These are phyloP conservation scores for Syzygium aqueum DNA, from an alignment of 345 rosid genomes.

Conservation along the genomic window DNA sequence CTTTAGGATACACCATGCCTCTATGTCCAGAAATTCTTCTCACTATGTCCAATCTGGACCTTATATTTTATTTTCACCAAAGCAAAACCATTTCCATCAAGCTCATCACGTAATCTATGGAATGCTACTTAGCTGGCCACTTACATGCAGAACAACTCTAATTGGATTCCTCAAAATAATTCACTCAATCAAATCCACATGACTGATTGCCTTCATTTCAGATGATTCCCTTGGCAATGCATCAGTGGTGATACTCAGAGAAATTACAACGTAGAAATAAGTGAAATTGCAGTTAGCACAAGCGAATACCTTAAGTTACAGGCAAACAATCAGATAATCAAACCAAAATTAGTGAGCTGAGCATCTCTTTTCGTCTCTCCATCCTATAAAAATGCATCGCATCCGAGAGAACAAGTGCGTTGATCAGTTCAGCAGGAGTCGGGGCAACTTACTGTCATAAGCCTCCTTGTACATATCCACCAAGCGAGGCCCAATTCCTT, in stretches of 20 bases:
- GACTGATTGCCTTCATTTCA: background rate
- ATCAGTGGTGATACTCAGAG: background rate
- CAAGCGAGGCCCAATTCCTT: conserved; percentile 79
- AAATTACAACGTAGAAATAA: background rate
- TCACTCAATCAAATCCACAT: background rate
- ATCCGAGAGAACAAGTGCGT: background rate
- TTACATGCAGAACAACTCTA: background rate
- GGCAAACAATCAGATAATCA: background rate
- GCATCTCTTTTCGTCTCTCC: background rate
- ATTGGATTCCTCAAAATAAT: background rate
- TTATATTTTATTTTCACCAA: background rate
- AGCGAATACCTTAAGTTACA: background rate
- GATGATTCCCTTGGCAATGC: background rate
- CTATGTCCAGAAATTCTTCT: background rate
- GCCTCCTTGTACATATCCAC: conserved; percentile 96
- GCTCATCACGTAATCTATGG: background rate
- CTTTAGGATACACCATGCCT: background rate
- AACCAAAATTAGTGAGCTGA: background rate
- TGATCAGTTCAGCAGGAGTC: background rate
- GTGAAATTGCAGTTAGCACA: background rate
- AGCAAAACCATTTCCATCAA: background rate
- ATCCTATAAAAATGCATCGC: background rate
- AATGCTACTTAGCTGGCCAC: background rate
- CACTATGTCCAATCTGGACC: background rate
- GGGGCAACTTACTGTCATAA: conserved; percentile 60